phyloP scores from a whole-genome alignment of 345 rosid genomes.

The Fremontodendron californicum region DNA sequence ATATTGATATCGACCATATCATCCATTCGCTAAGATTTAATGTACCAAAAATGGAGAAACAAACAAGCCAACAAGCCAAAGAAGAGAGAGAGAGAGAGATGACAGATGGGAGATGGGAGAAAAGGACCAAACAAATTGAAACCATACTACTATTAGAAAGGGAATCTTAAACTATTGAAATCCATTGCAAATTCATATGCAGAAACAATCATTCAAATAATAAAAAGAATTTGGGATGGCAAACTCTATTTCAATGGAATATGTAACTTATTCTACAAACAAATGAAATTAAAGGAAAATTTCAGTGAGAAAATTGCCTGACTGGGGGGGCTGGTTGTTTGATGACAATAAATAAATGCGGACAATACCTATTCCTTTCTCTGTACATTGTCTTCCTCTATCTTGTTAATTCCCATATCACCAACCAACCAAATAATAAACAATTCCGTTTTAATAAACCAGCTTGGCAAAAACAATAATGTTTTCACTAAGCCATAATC shows the following conservation, averaged over 20 bases:
- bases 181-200: neutral
- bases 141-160: neutral
- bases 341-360: neutral
- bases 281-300: neutral
- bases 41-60: neutral
- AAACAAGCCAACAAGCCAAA: neutral
- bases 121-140: neutral
- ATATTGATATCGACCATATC: neutral
- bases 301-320: neutral
- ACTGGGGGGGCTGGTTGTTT: neutral
- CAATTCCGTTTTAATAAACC: neutral
- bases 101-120: too few relatives aligned
- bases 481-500: constrained; percentile 28
- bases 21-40: neutral
- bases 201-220: neutral
- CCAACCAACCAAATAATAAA: neutral
- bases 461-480: neutral
- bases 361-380: neutral
- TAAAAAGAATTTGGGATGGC: neutral
- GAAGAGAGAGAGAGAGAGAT: neutral
- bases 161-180: neutral
- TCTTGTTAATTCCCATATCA: neutral
- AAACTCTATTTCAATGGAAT: neutral
- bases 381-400: neutral
- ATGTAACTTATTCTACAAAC: neutral